phyloP scores from a whole-genome alignment of 106 monocot genomes.

The Allium fistulosum region DNA sequence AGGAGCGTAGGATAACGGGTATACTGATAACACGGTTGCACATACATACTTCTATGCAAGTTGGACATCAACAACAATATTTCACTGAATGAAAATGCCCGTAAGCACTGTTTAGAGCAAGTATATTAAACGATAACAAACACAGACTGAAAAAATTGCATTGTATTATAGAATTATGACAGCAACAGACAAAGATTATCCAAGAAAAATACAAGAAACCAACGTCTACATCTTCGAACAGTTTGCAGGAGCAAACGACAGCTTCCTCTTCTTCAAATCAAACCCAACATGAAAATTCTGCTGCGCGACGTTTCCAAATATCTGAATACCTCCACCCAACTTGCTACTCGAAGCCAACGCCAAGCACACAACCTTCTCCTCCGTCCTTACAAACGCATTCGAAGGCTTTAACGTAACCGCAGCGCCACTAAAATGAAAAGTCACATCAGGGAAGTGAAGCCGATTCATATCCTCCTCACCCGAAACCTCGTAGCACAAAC shows the following conservation, averaged over 20 bases:
- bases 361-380: conserved; percentile 17
- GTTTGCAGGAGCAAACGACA: conserved; percentile 21
- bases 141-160: too few species aligned
- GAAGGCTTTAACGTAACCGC: conserved; percentile 8
- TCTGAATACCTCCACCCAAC: neutral
- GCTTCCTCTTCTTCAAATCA: conserved; percentile 17
- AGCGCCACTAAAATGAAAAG: conserved; percentile 18
- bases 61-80: too few species aligned
- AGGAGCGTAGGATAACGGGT: too few species aligned
- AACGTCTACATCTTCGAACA: conserved; percentile 4
- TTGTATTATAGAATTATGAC: too few species aligned
- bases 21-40: too few species aligned
- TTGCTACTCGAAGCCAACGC: conserved; percentile 5
- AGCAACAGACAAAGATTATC: too few species aligned
- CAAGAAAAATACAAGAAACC: too few species aligned
- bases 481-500: conserved; percentile 22
- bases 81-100: too few species aligned
- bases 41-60: too few species aligned
- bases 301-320: conserved; percentile 52
- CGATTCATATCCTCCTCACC: neutral
- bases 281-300: conserved; percentile 40
- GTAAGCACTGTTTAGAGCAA: too few species aligned
- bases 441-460: conserved; percentile 17
- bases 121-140: too few species aligned
- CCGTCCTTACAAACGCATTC: conserved; percentile 11